Conservation (phyloP, 305 asterid species). For the Solanum hybrid region DNA sequence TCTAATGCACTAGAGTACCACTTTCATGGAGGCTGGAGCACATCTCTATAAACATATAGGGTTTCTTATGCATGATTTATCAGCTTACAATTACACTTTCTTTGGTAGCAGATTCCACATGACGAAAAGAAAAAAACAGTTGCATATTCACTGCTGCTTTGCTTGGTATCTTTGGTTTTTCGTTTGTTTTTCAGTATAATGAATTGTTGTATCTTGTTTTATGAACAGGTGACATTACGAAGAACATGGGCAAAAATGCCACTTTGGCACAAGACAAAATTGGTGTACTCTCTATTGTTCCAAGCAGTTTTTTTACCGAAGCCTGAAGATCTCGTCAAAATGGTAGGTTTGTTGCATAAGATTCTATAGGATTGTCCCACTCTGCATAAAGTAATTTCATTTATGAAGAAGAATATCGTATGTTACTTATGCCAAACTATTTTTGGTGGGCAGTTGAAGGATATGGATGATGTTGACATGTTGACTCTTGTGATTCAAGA, state of each 20-base stretch:
- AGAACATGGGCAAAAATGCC: slow-evolving; percentile 96
- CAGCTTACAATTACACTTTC: neutral
- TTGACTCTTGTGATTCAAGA: slow-evolving; percentile 86
- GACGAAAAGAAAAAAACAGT: neutral
- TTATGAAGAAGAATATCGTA: neutral
- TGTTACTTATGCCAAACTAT: slow-evolving; percentile 13
- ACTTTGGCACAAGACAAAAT: slow-evolving; percentile 85
- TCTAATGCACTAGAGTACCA: neutral
- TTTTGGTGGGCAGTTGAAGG: slow-evolving; percentile 64
- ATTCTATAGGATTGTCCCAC: neutral
- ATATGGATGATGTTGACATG: slow-evolving; percentile 91
- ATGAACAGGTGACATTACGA: slow-evolving; percentile 54
- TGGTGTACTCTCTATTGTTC: slow-evolving; percentile 57
- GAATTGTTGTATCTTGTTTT: neutral
- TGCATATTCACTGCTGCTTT: neutral
- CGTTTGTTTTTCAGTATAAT: neutral
- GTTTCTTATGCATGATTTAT: neutral
- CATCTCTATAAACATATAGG: neutral
- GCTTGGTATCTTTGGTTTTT: neutral
- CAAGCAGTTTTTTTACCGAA: slow-evolving; percentile 83
- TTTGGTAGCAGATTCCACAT: neutral
- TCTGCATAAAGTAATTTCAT: neutral
- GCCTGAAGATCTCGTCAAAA: slow-evolving; percentile 52
- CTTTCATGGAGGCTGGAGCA: neutral
- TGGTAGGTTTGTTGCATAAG: slow-evolving; percentile 34